Evolutionary conservation across 2,329 filamentous ascomycete genomes (phyloP), one percentile per base, ranked within the genome.

Genomic region (Zopfia rhizophila): DNA sequence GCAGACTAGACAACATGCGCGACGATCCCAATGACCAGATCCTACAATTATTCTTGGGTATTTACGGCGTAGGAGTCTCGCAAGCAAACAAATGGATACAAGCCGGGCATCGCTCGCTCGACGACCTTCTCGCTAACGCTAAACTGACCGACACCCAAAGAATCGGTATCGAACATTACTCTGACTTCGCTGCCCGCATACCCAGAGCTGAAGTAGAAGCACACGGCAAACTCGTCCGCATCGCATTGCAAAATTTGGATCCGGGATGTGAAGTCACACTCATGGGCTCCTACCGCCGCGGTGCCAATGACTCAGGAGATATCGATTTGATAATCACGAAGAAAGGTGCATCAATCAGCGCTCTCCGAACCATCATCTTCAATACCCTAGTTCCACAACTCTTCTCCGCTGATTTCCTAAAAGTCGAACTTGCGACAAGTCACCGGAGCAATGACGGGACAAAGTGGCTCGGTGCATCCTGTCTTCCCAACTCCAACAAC

Each of bases 391-490:
- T 96, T 0, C 78, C 78, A 0, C 66, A 72, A 1, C 80, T 97
- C 7, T 84, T 83, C 28, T 60, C 70, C 1, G 66, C 76, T 4
- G 80, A 76, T 0, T 95, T 96, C 60, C 78, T 97, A 3, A 86
- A 88, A 38, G 85, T 80, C 2, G 79, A 82, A 1, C 80, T 97
- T 7, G 87, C 90, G 0, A 80, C 81, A 5, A 74, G 74, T 6
- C 73, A 74, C n/a, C 74, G 76, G 19, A 69, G 71, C 7, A 77
- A 62, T 27, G 36, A 82, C 16, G 87, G 88, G 0, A 88, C 85
- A 17, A 95, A 94, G 73, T 97, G 91, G 90, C 90, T 95, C 55
- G 92, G 93, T 3, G 92, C 89, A 39, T 94, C 88, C 27, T 82
- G 86, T 8, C 75, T 96, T 0, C 88, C 89, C 0, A 60, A 37